These are phyloP conservation scores for Globisporangium carolinianum DNA, from an alignment of 352 stramenopile genomes.

Conservation along the genomic window DNA sequence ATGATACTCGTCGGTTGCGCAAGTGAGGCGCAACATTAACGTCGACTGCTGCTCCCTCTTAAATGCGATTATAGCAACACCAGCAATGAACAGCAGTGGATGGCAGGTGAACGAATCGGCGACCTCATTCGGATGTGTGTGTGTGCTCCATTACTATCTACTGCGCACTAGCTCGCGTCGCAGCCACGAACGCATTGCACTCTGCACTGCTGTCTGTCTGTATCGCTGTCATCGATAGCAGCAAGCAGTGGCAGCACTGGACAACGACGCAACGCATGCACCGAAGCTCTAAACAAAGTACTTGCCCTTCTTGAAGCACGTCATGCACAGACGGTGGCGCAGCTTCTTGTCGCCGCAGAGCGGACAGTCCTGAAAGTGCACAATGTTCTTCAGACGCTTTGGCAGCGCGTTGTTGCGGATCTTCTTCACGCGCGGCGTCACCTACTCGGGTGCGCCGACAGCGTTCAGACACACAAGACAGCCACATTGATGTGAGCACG, in stretches of 20 bases:
- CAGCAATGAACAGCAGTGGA: too few species aligned
- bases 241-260: neutral
- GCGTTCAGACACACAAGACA: neutral
- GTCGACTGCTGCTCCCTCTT: too few species aligned
- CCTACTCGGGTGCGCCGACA: slow-evolving; percentile 22
- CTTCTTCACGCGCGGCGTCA: slow-evolving; percentile 80
- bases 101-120: too few species aligned
- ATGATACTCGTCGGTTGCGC: neutral
- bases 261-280: too few species aligned
- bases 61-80: too few species aligned
- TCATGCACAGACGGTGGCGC: slow-evolving; percentile 85
- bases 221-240: neutral
- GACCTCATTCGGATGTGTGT: too few species aligned
- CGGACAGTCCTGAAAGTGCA: slow-evolving; percentile 83
- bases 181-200: too few species aligned
- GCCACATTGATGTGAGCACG: neutral
- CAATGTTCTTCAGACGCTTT: slow-evolving; percentile 88
- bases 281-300: slow-evolving; percentile 69
- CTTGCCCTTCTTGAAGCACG: slow-evolving; percentile 89
- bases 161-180: too few species aligned
- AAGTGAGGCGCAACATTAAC: slow-evolving; percentile 1
- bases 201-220: slow-evolving; percentile 1
- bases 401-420: slow-evolving; percentile 85
- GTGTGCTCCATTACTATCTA: neutral
- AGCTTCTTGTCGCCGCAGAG: slow-evolving; percentile 86